A percentile compares a stretch with the other conserved stretches of the same genome.
Conservation (phyloP, 768 basidiomycete genomes). For the Lenzites betulinus region DNA sequence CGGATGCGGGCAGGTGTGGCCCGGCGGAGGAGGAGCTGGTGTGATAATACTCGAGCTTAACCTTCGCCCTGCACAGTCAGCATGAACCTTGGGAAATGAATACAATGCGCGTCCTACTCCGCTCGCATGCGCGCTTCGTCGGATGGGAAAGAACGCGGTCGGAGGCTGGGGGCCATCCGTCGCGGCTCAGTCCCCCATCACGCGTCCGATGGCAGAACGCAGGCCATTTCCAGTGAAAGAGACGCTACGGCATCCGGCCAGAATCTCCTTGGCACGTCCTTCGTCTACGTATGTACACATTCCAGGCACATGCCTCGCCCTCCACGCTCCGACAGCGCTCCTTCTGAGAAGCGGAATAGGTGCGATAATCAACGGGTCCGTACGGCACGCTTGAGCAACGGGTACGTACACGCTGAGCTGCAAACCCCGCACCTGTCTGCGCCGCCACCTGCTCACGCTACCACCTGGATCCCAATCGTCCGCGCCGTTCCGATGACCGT, state of each 20-base stretch:
- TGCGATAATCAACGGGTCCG: slow-evolving; percentile 17
- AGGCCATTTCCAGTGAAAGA: slow-evolving; percentile 8
- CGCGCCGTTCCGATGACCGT: slow-evolving; percentile 87
- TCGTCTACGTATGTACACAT: slow-evolving; percentile 21
- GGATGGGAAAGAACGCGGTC: not conserved
- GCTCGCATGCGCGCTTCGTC: slow-evolving; percentile 13
- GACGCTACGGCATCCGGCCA: slow-evolving; percentile 21
- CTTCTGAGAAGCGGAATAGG: slow-evolving; percentile 14
- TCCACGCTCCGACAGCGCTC: slow-evolving; percentile 10
- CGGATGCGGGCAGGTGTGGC: slow-evolving; percentile 33
- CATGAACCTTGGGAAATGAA: slow-evolving; percentile 25
- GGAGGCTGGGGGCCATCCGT: not conserved
- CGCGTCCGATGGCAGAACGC: slow-evolving; percentile 19
- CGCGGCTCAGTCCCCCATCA: slow-evolving; percentile 6
- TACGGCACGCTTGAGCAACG: slow-evolving; percentile 16
- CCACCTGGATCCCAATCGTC: slow-evolving; percentile 87
- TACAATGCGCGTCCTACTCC: slow-evolving; percentile 6
- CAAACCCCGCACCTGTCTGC: slow-evolving; percentile 10
- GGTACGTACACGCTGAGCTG: slow-evolving; percentile 17
- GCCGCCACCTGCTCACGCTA: slow-evolving; percentile 57
- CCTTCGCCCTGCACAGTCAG: slow-evolving; percentile 22
- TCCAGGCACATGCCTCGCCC: slow-evolving; percentile 20
- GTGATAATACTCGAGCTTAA: slow-evolving; percentile 31
- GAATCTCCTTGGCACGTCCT: slow-evolving; percentile 20
- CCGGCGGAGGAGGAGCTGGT: slow-evolving; percentile 16